A percentile compares a stretch with the other conserved stretches of the same genome.
These are phyloP conservation scores for Tolypocladium cylindrosporum DNA, from an alignment of 2,329 filamentous ascomycete species.

Conservation along the genomic window DNA sequence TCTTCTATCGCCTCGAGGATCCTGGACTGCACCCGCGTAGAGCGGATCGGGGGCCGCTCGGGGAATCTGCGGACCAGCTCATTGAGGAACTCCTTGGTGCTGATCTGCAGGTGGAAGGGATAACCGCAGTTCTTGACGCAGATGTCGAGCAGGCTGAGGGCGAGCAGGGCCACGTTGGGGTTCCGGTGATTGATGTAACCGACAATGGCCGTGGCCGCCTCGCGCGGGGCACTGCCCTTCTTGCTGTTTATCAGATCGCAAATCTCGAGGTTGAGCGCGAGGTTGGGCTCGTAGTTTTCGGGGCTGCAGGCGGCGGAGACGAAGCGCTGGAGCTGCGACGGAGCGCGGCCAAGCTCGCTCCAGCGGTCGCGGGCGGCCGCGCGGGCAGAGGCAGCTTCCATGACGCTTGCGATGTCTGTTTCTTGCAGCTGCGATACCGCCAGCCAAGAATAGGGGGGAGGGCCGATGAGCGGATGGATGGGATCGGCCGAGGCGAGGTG, in stretches of 20 bases:
- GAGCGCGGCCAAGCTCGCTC: conserved; percentile 66
- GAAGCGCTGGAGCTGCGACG: conserved; percentile 86
- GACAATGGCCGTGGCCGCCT: conserved; percentile 88
- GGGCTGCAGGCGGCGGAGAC: conserved; percentile 95
- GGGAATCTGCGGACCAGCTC: conserved; percentile 94
- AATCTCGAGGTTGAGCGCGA: conserved; percentile 93
- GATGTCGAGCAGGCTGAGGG: conserved; percentile 88
- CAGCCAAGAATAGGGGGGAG: neutral
- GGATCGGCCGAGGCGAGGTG: neutral
- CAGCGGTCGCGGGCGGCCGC: conserved; percentile 94
- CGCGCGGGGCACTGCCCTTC: conserved; percentile 89
- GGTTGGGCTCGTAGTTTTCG: conserved; percentile 95
- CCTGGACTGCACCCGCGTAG: conserved; percentile 79
- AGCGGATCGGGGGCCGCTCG: conserved; percentile 78
- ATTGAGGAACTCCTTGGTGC: conserved; percentile 97
- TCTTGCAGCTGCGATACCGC: neutral
- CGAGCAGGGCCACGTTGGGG: conserved; percentile 84
- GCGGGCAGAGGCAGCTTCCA: conserved; percentile 94
- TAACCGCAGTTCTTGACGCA: conserved; percentile 99
- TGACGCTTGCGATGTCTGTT: conserved; percentile 16
- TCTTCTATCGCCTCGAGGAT: conserved; percentile 96
- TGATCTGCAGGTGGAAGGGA: conserved; percentile 96
- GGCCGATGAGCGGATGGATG: neutral
- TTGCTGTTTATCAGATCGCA: conserved; percentile 94
- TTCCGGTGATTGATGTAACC: conserved; percentile 95